Evolutionary conservation across 257 asterid genomes (phyloP), one percentile per base, ranked within the genome.

Genomic region (Ballota nigra): DNA sequence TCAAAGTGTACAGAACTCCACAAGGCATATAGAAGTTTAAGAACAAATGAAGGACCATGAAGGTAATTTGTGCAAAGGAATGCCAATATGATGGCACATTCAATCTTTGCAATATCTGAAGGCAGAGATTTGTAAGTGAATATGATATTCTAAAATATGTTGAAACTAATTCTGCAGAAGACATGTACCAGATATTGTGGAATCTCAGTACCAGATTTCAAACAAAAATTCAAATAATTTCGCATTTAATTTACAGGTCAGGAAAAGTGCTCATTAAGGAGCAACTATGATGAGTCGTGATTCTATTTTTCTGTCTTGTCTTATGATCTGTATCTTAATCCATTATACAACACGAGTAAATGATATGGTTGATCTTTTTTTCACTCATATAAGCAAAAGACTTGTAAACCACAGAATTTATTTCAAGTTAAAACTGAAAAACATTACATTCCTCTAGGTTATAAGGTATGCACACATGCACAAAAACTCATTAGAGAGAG

Each of bases 11-110:
- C 45, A 38, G 2, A 38, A 38, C 45, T n/a, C 57, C 60, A 40
- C 7, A 56, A 69, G 20, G 18, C 40, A n/a, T 7, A 22, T 12
- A 18, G 57, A 66, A 13, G 31, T 59, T 52, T 20, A 20, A 26
- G 3, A 22, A 33, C 10, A n/a, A n/a, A n/a, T n/a, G n/a, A 11
- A 34, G 38, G 65, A 38, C 20, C 24, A 34, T 55, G 59, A 59
- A 18, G 26, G 24, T 7, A 57, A 66, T 24, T 34, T 51, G 26
- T 19, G 57, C n/a, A 8, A 36, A 5, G 13, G 8, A 20, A 34
- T 62, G 41, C 66, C 31, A 43, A 53, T 51, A 59, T 69, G 71
- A 31, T 26, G 60, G 31, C 41, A 57, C 57, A 36, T 57, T 23
- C 16, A 59, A 64, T 18, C 52, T 28, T 51, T 45, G 60, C 53